These are phyloP conservation scores for Termitomyces sp. DNA, from an alignment of 768 basidiomycete species.

Conservation along the genomic window DNA sequence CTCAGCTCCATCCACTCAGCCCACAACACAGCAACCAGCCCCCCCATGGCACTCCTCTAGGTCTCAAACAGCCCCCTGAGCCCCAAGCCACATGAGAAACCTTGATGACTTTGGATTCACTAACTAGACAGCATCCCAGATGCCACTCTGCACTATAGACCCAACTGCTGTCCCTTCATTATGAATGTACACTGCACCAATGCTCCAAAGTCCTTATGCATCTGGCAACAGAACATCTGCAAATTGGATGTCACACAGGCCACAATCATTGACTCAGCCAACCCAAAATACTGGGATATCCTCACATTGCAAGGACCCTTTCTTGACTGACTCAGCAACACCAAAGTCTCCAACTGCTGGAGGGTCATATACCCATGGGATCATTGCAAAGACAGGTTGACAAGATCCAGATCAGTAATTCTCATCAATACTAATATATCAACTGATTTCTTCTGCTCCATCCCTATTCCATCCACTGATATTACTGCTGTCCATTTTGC, in stretches of 20 bases:
- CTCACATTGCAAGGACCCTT: no score
- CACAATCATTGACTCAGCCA: not conserved
- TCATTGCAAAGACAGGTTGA: not conserved
- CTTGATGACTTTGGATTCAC: not conserved
- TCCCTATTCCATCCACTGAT: not conserved
- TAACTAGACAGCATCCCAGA: not conserved
- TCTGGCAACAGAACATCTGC: not conserved
- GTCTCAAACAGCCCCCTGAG: no score
- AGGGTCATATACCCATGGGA: not conserved
- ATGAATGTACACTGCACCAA: not conserved
- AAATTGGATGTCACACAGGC: no score
- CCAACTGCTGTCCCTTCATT: not conserved
- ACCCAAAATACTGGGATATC: no score
- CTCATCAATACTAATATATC: not conserved
- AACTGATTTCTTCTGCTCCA: not conserved
- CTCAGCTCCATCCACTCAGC: no score
- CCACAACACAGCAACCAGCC: no score
- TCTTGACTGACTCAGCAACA: not conserved
- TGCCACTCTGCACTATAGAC: not conserved
- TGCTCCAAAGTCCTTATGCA: not conserved
- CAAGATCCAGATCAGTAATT: not conserved
- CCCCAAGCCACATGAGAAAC: not conserved
- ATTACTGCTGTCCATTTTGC: not conserved
- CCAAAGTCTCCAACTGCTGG: not conserved
- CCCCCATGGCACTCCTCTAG: no score